Evolutionary conservation across 179 eudicot species (phyloP).

Genomic region (Beta macrorhiza): DNA sequence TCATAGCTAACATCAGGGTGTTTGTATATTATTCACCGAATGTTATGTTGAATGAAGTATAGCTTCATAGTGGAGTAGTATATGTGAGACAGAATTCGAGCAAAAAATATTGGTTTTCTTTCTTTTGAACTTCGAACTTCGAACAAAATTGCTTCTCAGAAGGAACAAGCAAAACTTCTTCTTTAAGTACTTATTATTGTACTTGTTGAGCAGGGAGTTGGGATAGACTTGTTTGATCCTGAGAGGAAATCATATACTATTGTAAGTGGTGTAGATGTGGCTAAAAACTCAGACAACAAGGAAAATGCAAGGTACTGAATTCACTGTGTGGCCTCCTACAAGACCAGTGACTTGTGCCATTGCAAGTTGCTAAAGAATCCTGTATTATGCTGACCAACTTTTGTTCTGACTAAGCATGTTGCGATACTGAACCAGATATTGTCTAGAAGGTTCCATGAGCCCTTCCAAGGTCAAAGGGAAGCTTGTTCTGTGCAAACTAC

Average conservation of each 20-base stretch:
- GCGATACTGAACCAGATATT: constrained; percentile 30
- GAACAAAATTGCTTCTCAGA: background rate
- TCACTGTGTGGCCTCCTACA: background rate
- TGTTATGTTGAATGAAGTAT: background rate
- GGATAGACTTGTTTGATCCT: constrained; percentile 55
- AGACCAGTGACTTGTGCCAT: constrained; percentile 8
- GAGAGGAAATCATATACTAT: constrained; percentile 48
- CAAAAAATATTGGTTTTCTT: background rate
- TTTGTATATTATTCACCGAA: background rate
- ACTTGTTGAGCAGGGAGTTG: constrained; percentile 57
- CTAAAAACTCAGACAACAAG: constrained; percentile 43
- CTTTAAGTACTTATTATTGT: constrained; percentile 10
- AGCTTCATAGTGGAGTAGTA: background rate
- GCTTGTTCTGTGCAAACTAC: constrained; percentile 58
- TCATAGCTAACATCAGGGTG: background rate
- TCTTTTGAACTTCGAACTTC: background rate
- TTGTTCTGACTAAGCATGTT: constrained; percentile 18
- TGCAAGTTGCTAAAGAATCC: background rate
- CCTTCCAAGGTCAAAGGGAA: constrained; percentile 84
- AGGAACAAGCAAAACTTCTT: background rate
- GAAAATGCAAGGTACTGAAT: constrained; percentile 54
- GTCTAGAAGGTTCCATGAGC: constrained; percentile 58
- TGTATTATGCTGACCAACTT: background rate
- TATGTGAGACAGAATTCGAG: background rate
- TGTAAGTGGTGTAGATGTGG: constrained; percentile 61